These are phyloP conservation scores for Casuarina cunninghamiana DNA, from an alignment of 306 rosid species.

Conservation along the genomic window DNA sequence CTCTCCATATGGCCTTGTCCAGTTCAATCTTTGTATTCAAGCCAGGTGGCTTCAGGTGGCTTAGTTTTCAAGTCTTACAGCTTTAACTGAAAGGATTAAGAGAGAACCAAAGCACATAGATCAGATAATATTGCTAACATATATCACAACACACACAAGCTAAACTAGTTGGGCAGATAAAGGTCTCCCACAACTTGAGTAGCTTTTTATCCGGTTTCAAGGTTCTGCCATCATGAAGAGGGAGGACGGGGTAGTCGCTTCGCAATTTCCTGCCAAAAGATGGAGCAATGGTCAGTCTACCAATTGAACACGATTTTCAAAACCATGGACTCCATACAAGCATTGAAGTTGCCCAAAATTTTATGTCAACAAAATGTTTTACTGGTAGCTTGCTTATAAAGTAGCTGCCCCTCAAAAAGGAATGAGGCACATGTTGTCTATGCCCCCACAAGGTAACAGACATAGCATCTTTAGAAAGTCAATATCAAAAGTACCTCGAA, in stretches of 20 bases:
- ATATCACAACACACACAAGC: slow-evolving; percentile 30
- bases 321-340: not conserved
- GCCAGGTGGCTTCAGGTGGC: not conserved
- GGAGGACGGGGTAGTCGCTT: slow-evolving; percentile 56
- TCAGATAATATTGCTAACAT: not conserved
- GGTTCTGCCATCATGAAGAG: slow-evolving; percentile 32
- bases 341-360: not conserved
- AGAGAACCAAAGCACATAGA: not conserved
- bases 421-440: not conserved
- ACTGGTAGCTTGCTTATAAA: not conserved
- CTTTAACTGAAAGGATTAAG: not conserved
- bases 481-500: slow-evolving; percentile 71
- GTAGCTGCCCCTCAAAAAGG: not conserved
- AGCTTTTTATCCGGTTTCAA: slow-evolving; percentile 5
- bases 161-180: slow-evolving; percentile 9
- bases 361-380: not conserved
- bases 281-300: not conserved
- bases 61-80: not conserved
- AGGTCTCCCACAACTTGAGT: slow-evolving; percentile 5
- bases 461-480: not conserved
- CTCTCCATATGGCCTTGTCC: not conserved
- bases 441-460: not conserved
- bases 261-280: slow-evolving; percentile 50
- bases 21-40: not conserved
- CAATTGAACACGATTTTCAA: not conserved